phyloP scores from a whole-genome alignment of 2,329 filamentous ascomycete genomes.

The Chaetomium sp. region DNA sequence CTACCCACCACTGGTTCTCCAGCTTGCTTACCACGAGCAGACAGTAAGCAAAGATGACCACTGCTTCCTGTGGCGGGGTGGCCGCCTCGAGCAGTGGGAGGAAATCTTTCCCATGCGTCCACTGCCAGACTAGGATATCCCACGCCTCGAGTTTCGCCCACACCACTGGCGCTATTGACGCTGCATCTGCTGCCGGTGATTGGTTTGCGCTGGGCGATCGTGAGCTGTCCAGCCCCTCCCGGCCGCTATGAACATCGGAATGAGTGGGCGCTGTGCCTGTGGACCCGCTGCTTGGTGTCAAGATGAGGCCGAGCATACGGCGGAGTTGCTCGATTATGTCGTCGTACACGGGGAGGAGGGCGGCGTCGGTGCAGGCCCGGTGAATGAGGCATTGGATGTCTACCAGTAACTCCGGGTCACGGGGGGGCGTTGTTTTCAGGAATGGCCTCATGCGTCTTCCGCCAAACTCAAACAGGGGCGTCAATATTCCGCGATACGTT shows the following conservation, averaged over 20 bases:
- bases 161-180: background rate
- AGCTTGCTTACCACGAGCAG: conserved; percentile 39
- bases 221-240: background rate
- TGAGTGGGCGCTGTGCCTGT: background rate
- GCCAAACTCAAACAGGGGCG: conserved; percentile 19
- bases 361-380: conserved; percentile 3
- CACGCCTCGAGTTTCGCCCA: conserved; percentile 12
- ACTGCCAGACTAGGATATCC: conserved; percentile 19
- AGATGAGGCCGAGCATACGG: conserved; percentile 13
- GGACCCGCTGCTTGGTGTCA: background rate
- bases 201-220: background rate
- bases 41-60: conserved; percentile 43
- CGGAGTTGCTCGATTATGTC: conserved; percentile 20
- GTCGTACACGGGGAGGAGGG: conserved; percentile 16
- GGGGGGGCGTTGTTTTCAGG: conserved; percentile 9
- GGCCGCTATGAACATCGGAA: background rate
- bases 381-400: conserved; percentile 15
- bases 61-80: conserved; percentile 37
- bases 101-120: conserved; percentile 15
- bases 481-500: conserved; percentile 14
- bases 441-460: conserved; percentile 11
- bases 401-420: conserved; percentile 13
- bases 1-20: conserved; percentile 43
- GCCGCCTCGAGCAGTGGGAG: conserved; percentile 26
- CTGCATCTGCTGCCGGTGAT: background rate